Conservation (phyloP, 495 filamentous ascomycete species). For the Saxophila tyrrhenica region DNA sequence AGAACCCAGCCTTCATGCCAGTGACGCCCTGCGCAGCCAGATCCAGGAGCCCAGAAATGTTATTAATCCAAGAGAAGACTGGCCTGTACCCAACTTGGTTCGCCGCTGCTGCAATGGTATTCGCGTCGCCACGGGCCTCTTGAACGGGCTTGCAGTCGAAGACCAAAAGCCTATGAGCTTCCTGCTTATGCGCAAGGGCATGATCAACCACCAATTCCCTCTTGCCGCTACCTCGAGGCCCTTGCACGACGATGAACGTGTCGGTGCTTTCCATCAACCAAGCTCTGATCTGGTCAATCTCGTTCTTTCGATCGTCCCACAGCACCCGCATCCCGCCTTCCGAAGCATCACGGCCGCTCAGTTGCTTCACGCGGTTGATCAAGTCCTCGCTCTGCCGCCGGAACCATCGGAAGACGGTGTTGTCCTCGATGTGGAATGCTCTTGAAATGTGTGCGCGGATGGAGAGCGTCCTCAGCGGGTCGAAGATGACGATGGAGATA, state of each 20-base stretch:
- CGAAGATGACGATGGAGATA: slow-evolving; percentile 85
- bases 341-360: slow-evolving; percentile 1
- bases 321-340: slow-evolving; percentile 65
- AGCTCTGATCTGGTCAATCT: slow-evolving; percentile 69
- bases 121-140: slow-evolving; percentile 82
- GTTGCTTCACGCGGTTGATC: slow-evolving; percentile 40
- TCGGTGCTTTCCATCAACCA: slow-evolving; percentile 79
- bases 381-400: slow-evolving; percentile 64
- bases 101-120: slow-evolving; percentile 73
- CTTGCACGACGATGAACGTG: slow-evolving; percentile 90
- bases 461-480: slow-evolving; percentile 79
- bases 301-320: slow-evolving; percentile 74
- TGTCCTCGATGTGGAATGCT: slow-evolving; percentile 62
- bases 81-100: slow-evolving; percentile 81
- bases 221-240: slow-evolving; percentile 85
- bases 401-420: slow-evolving; percentile 63
- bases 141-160: slow-evolving; percentile 92
- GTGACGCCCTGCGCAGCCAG: slow-evolving; percentile 88
- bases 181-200: slow-evolving; percentile 58
- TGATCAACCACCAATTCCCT: slow-evolving; percentile 77
- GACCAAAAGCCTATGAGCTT: slow-evolving; percentile 53
- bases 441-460: slow-evolving; percentile 74
- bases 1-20: slow-evolving; percentile 88
- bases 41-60: slow-evolving; percentile 79
- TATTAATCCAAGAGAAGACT: slow-evolving; percentile 94